Evolutionary conservation across 805 yeast genomes (phyloP).

Genomic region (Yamadazyma endophytica): DNA sequence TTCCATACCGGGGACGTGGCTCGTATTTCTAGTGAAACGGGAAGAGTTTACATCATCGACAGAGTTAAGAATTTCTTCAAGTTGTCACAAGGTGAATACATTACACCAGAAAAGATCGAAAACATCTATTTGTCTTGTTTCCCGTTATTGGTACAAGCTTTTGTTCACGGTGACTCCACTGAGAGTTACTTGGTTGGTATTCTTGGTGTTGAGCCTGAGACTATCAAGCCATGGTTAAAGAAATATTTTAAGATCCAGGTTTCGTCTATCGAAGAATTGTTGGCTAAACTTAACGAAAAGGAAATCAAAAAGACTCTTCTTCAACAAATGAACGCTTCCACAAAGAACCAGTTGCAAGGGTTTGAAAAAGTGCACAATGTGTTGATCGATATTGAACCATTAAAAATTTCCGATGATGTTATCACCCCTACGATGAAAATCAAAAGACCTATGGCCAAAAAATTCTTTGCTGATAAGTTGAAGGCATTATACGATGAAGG

Average conservation of each 20-base stretch:
- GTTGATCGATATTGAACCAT: conserved; percentile 51
- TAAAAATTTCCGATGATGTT: conserved; percentile 56
- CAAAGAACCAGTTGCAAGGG: conserved; percentile 43
- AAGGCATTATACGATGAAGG: conserved; percentile 29
- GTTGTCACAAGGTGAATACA: conserved; percentile 50
- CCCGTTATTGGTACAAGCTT: conserved; percentile 49
- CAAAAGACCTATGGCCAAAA: conserved; percentile 35
- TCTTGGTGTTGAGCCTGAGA: conserved; percentile 54
- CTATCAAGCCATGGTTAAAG: conserved; percentile 14
- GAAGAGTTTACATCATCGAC: conserved; percentile 61
- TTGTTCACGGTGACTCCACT: conserved; percentile 61
- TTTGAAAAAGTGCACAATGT: conserved; percentile 62
- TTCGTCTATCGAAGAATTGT: conserved; percentile 19
- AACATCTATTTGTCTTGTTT: conserved; percentile 53
- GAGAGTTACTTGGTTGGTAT: conserved; percentile 56
- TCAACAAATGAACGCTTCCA: conserved; percentile 31
- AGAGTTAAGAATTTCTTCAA: conserved; percentile 79
- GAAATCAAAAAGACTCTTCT: conserved; percentile 36
- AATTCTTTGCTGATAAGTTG: conserved; percentile 20
- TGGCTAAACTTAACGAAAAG: conserved; percentile 21
- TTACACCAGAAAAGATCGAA: conserved; percentile 75
- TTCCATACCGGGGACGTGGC: conserved; percentile 56
- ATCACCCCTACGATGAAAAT: conserved; percentile 64
- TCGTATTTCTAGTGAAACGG: conserved; percentile 17
- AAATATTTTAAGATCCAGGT: conserved; percentile 12